phyloP scores from a whole-genome alignment of 352 stramenopile species.

The Globisporangium paddicum region DNA sequence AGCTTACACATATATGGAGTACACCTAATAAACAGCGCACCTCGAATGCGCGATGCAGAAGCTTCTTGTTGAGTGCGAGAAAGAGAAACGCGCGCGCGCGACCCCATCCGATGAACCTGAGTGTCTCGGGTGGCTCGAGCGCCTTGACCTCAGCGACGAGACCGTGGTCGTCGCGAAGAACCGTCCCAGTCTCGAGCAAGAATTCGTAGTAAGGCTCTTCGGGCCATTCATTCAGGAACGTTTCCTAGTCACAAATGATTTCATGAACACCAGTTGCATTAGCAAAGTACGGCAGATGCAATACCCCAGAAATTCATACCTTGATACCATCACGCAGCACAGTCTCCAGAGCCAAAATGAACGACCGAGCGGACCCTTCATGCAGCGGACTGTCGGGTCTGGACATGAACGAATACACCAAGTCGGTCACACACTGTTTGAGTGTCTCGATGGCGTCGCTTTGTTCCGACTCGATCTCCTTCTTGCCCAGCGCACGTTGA shows the following conservation, averaged over 20 bases:
- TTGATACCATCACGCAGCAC: conserved; percentile 67
- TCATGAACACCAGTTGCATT: too few species aligned
- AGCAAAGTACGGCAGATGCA: too few species aligned
- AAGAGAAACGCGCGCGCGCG: conserved; percentile 58
- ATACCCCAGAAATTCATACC: too few species aligned
- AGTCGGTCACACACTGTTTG: conserved; percentile 47
- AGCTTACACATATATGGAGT: neutral
- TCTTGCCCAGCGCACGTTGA: conserved; percentile 19
- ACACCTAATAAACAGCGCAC: neutral
- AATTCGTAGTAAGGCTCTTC: conserved; percentile 76
- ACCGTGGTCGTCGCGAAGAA: conserved; percentile 63
- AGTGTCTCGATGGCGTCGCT: conserved; percentile 23
- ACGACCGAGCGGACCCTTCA: conserved; percentile 55
- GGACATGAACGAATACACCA: conserved; percentile 66
- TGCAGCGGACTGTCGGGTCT: conserved; percentile 68
- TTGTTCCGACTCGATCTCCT: conserved; percentile 28
- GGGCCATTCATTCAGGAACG: conserved; percentile 42
- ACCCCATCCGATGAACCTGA: conserved; percentile 61
- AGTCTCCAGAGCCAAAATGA: conserved; percentile 61
- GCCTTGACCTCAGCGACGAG: conserved; percentile 52
- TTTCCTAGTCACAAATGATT: conserved; percentile 21
- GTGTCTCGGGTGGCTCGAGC: conserved; percentile 23
- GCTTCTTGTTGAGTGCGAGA: conserved; percentile 66
- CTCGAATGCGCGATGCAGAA: conserved; percentile 73
- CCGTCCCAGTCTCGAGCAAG: conserved; percentile 46